Percentiles rank a stretch among this genome's conserved stretches.
These are phyloP conservation scores for Cylindrotheca closterium DNA, from an alignment of 108 stramenopile species.

Conservation along the genomic window DNA sequence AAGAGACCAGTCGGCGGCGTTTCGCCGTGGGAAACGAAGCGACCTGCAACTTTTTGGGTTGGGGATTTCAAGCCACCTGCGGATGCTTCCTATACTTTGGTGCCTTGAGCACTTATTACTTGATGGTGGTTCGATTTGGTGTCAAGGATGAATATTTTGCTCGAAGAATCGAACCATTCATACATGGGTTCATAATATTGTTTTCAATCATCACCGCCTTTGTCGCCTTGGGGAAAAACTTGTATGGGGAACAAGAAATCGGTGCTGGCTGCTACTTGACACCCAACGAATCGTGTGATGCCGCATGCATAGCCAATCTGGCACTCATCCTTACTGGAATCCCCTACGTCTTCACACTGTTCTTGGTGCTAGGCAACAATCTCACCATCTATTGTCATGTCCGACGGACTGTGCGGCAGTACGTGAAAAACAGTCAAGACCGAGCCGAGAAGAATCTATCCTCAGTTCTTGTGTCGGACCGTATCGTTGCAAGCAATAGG, in stretches of 20 bases:
- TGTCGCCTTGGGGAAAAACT: too few species aligned
- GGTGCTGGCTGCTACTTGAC: too few species aligned
- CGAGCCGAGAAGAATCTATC: too few species aligned
- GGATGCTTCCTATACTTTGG: slow-evolving; percentile 4
- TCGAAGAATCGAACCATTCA: not conserved
- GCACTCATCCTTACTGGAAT: not conserved
- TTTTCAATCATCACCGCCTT: not conserved
- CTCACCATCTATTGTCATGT: not conserved
- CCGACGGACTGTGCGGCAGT: not conserved
- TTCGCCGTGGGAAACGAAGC: slow-evolving; percentile 12
- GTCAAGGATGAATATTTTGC: slow-evolving; percentile 4
- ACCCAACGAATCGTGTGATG: not conserved
- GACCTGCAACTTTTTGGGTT: slow-evolving; percentile 11
- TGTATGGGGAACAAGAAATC: too few species aligned
- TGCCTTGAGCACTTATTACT: not conserved
- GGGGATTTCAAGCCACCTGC: not conserved
- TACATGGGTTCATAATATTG: not conserved
- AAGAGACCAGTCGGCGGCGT: not conserved
- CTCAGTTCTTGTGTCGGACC: too few species aligned
- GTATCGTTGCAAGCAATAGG: too few species aligned
- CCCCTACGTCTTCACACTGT: not conserved
- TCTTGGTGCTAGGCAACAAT: slow-evolving; percentile 4
- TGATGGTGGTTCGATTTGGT: slow-evolving; percentile 7
- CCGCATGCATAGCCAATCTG: not conserved
- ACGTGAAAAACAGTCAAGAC: not conserved